Base-by-base conservation (phyloP, 2,329 filamentous ascomycete species). In the Pseudogymnoascus sp. region DNA sequence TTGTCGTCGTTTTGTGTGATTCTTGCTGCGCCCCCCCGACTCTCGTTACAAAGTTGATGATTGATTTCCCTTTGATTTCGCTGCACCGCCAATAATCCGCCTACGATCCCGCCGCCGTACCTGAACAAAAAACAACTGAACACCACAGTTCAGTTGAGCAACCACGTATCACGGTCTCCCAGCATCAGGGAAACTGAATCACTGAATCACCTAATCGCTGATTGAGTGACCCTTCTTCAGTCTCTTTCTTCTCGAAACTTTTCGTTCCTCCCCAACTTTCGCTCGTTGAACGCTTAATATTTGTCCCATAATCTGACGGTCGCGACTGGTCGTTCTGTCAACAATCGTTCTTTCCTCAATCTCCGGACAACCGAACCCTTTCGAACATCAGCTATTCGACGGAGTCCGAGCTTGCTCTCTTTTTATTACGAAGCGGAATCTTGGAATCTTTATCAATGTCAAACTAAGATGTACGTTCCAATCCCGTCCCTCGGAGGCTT, bases 1-100 rank as follows among this genome's bases (percentile, higher is more conserved):
- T 61, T 59, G 64, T 53, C 64, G 53, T 67, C 65, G 64, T 62
- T 63, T 62, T 33, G 31, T 53, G 46, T 53, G 46, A 53, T 31
- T 53, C 9, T 53, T 31, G 23, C 19, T 53, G 46, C 46, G 46
- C 31, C 26, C 26, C 26, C 7, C 13, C 46, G 15, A 31, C 46
- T 53, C 46, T 53, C 46, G 46, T 53, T 53, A 19, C 46, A 53
- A 53, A 53, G 26, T 53, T 53, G 23, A 26, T 46, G 42, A 53
- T 53, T 53, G 44, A 50, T 50, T 50, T 29, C 44, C 21, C 23
- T 50, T 50, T 26, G 7, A 50, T 29, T 5, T 26, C 23, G 3
- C 23, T 26, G 23, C 23, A 26, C 23, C 23, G 23, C 23, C 23
- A 26, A 26, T 26, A 26, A 26, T 26, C 23, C n/a, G 23, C 23